Evolutionary conservation across 805 yeast species (phyloP).

Genomic region (Torulaspora quercuum): DNA sequence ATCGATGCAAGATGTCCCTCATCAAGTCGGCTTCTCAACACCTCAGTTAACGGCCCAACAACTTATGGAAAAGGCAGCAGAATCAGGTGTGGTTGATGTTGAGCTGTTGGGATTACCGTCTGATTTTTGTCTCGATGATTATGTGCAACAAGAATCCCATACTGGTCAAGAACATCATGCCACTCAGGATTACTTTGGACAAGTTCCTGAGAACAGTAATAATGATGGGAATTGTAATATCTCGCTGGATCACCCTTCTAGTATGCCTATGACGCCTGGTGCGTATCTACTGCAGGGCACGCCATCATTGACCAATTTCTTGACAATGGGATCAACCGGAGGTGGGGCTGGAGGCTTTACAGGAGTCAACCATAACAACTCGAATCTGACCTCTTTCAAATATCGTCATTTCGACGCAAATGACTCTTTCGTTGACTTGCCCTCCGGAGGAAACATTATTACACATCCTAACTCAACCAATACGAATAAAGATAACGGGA

Average conservation of each 20-base stretch:
- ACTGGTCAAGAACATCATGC: conserved; percentile 1
- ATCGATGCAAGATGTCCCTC: conserved; percentile 42
- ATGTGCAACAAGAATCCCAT: conserved; percentile 1
- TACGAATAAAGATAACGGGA: not conserved
- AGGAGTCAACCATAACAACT: conserved; percentile 21
- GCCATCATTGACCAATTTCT: conserved; percentile 40
- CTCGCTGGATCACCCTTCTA: not conserved
- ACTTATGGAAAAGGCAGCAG: conserved; percentile 35
- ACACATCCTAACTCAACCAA: not conserved
- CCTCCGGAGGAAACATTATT: not conserved
- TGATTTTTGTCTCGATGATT: conserved; percentile 24
- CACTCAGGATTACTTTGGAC: conserved; percentile 3
- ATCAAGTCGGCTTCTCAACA: conserved; percentile 75
- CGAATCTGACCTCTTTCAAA: conserved; percentile 36
- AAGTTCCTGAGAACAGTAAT: not conserved
- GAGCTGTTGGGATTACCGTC: conserved; percentile 29
- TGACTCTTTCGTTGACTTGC: conserved; percentile 4
- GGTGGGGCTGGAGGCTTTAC: conserved; percentile 41
- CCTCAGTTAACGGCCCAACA: conserved; percentile 64
- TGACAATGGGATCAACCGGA: conserved; percentile 41
- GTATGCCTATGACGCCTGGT: conserved; percentile 13
- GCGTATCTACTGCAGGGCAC: conserved; percentile 28
- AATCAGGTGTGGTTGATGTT: conserved; percentile 27
- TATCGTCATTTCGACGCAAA: conserved; percentile 21
- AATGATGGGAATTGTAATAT: conserved; percentile 6